Evolutionary conservation across 768 basidiomycete species (phyloP), one percentile per base, ranked within the genome.

Genomic region (Suillus cothurnatus): DNA sequence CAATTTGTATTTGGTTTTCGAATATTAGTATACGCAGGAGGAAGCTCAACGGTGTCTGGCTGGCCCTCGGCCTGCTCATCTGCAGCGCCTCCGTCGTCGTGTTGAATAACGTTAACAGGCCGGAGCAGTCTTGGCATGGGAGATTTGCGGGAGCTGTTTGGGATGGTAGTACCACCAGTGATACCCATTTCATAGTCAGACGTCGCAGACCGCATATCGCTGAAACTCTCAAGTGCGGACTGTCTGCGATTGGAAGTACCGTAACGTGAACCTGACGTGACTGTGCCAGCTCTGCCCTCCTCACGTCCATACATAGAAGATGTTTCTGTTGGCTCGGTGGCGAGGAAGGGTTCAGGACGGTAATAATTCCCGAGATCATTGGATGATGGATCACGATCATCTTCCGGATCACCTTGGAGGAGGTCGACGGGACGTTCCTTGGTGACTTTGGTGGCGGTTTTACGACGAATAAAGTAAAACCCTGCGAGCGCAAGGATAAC

Each of bases 91-190:
- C 90, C 93, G 72, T 94, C 93, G 68, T 93, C 91, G 70, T 94
- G 93, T 76, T 94, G 93, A 53, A 94, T 84, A 70, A 93, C 85
- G 71, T 94, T 93, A 39, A 94, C 86, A 0, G 91, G 83, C 55
- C 92, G 80, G 78, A 92, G 78, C 67, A 77, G 79, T 45, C 88
- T 80, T 61, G 82, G 75, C 47, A 73, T 73, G 3, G 80, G 75
- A 11, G 80, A 80, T 61, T 84, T 72, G 68, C 72, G 76, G 50
- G 76, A 78, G 61, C 70, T 73, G 31, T 64, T 70, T 62, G 72
- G 41, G 59, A 62, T 64, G 34, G 74, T 68, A 12, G 72, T 73
- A 61, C 71, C 45, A 61, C 66, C 69, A 67, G 58, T 38, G 8
- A 67, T 64, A 17, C 31, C 41, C 53, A 63, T 39, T 17, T 71